Percentiles rank a stretch among this genome's conserved stretches.
Conservation (phyloP, 1,284 basidiomycete genomes). For the Hypsizygus ulmarius region DNA sequence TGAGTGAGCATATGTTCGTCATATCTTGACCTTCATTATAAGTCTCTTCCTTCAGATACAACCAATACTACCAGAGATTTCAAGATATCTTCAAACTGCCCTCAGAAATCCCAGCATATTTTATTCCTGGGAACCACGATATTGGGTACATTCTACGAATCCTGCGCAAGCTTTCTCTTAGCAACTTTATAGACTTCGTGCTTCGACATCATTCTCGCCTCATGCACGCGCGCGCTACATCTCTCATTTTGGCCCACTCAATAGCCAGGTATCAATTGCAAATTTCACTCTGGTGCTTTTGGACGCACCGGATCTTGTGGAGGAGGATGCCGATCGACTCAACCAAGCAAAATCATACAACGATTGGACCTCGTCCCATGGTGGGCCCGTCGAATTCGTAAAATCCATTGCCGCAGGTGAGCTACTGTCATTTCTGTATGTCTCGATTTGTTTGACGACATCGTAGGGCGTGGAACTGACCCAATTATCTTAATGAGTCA, state of each 20-base stretch:
- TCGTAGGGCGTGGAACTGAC: slow-evolving; percentile 17
- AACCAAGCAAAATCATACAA: slow-evolving; percentile 42
- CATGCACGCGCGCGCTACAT: slow-evolving; percentile 62
- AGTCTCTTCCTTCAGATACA: slow-evolving; percentile 50
- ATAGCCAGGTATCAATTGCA: slow-evolving; percentile 51
- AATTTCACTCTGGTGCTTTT: slow-evolving; percentile 75
- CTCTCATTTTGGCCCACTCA: slow-evolving; percentile 64
- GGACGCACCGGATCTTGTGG: slow-evolving; percentile 75
- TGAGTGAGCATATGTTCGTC: slow-evolving; percentile 53
- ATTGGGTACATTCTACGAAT: slow-evolving; percentile 54
- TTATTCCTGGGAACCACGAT: slow-evolving; percentile 88
- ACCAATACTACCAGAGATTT: slow-evolving; percentile 65
- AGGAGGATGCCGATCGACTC: slow-evolving; percentile 72
- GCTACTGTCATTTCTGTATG: slow-evolving; percentile 16
- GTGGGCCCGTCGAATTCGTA: slow-evolving; percentile 71
- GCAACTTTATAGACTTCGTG: slow-evolving; percentile 49
- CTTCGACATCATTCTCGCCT: slow-evolving; percentile 54
- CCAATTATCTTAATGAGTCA: slow-evolving; percentile 73
- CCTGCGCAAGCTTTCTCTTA: slow-evolving; percentile 2
- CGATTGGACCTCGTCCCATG: slow-evolving; percentile 55
- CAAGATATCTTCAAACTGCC: slow-evolving; percentile 59
- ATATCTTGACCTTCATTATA: slow-evolving; percentile 4
- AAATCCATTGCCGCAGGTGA: slow-evolving; percentile 51
- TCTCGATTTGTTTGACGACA: not conserved
- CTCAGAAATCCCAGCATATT: slow-evolving; percentile 50